Percentiles rank a stretch among this genome's conserved stretches.
Conservation (phyloP, 164 flowering plant genomes). For the Sedum album region DNA sequence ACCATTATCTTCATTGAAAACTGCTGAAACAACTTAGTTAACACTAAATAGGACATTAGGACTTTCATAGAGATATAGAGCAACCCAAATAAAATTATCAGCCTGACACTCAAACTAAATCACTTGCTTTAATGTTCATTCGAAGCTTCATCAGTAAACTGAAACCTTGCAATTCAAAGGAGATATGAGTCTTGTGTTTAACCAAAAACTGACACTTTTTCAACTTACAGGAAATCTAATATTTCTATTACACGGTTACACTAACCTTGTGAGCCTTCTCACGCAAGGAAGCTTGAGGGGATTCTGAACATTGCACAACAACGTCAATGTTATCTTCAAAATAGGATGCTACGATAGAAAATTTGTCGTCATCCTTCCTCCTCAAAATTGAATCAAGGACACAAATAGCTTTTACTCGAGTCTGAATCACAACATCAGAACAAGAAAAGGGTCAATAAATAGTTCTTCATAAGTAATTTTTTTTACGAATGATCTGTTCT, state of each 20-base stretch:
- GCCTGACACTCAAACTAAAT: neutral
- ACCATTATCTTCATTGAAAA: neutral
- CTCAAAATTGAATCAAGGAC: constrained; percentile 88
- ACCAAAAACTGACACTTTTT: constrained; percentile 12
- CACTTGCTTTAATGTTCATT: neutral
- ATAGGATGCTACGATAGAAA: constrained; percentile 49
- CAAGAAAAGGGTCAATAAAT: constrained; percentile 9
- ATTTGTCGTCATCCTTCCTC: constrained; percentile 62
- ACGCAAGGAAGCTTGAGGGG: constrained; percentile 86
- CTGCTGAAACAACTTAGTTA: neutral
- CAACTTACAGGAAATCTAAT: constrained; percentile 7
- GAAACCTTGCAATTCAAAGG: neutral
- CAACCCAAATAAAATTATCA: neutral
- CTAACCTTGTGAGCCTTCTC: constrained; percentile 81
- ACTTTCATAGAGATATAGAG: no score
- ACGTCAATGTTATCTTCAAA: constrained; percentile 54
- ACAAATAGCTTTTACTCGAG: constrained; percentile 85
- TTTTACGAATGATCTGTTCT: neutral
- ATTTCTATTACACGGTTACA: neutral
- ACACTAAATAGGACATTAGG: no score
- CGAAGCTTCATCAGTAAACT: neutral
- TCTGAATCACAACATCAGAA: constrained; percentile 33
- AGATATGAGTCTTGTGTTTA: neutral
- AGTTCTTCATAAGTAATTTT: neutral
- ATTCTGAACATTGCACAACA: constrained; percentile 67